A percentile compares a stretch with the other conserved stretches of the same genome.
phyloP scores from a whole-genome alignment of 2,329 filamentous ascomycete genomes.

The Diaporthe australafricana region DNA sequence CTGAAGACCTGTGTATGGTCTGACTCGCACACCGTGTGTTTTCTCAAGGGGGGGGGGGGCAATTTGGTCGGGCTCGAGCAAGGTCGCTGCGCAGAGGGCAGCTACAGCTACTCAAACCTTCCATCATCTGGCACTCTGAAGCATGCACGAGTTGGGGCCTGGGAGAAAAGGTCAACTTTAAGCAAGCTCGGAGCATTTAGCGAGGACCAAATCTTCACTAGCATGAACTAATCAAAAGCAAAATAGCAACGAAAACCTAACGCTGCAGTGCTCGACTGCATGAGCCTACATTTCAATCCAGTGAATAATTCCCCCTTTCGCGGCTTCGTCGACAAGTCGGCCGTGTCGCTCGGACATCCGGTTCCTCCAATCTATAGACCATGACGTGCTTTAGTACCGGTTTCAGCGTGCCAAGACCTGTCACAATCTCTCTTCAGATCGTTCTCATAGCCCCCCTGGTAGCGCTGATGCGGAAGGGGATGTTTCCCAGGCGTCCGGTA shows the following conservation, averaged over 20 bases:
- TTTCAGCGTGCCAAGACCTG: conserved; percentile 27
- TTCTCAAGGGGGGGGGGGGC: no score
- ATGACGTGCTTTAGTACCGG: conserved; percentile 12
- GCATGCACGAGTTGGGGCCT: neutral
- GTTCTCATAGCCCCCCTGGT: neutral
- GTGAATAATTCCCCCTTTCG: neutral
- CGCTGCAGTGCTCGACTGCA: neutral
- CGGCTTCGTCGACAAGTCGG: neutral
- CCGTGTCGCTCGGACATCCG: conserved; percentile 19
- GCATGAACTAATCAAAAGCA: neutral
- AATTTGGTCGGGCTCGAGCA: neutral
- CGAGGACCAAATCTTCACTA: neutral
- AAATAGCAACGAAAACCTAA: neutral
- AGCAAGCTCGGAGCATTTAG: neutral
- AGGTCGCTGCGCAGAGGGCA: neutral
- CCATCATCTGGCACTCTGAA: neutral
- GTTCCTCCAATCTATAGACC: conserved; percentile 12
- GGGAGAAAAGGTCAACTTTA: conserved; percentile 1
- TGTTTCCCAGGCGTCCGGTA: neutral
- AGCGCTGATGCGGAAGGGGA: conserved; percentile 1
- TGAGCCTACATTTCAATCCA: neutral
- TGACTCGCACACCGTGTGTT: neutral
- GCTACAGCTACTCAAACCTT: conserved; percentile 12
- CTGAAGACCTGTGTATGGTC: neutral
- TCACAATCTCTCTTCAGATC: conserved; percentile 20